Evolutionary conservation across 2,329 filamentous ascomycete species (phyloP).

Genomic region (Fusarium illudens): DNA sequence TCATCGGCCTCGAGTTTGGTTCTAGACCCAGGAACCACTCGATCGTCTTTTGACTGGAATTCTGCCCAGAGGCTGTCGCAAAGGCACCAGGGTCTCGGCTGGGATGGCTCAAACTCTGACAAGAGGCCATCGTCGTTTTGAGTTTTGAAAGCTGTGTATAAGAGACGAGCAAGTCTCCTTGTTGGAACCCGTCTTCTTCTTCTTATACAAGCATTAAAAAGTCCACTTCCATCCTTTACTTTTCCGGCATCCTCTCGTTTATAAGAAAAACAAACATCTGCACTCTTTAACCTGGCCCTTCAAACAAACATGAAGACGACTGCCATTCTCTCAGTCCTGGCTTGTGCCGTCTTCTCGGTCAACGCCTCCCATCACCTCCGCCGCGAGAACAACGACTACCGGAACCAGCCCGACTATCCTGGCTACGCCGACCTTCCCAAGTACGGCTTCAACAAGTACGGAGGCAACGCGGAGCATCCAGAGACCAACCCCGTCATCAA

Average conservation of each 20-base stretch:
- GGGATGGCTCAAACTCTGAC: not conserved
- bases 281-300: not conserved
- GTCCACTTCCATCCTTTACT: not conserved
- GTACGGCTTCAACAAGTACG: slow-evolving; percentile 21
- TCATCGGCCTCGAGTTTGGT: not conserved
- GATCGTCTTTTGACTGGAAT: not conserved
- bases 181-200: not conserved
- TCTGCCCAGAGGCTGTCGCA: not conserved
- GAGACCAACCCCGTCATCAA: slow-evolving; percentile 18
- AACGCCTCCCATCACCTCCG: slow-evolving; percentile 17
- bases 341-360: slow-evolving; percentile 24
- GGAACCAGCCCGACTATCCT: not conserved
- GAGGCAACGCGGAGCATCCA: slow-evolving; percentile 28
- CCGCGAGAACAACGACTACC: not conserved
- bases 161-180: not conserved
- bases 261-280: not conserved
- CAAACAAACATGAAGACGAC: slow-evolving; percentile 29
- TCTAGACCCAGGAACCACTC: not conserved
- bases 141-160: not conserved
- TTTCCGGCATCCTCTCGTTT: not conserved
- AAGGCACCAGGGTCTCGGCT: not conserved
- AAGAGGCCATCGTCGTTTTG: not conserved
- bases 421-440: slow-evolving; percentile 20
- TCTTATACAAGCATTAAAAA: not conserved
- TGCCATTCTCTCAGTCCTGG: slow-evolving; percentile 19